Base-by-base conservation (phyloP, 2,329 filamentous ascomycete genomes). In the Colletotrichum zoysiae region DNA sequence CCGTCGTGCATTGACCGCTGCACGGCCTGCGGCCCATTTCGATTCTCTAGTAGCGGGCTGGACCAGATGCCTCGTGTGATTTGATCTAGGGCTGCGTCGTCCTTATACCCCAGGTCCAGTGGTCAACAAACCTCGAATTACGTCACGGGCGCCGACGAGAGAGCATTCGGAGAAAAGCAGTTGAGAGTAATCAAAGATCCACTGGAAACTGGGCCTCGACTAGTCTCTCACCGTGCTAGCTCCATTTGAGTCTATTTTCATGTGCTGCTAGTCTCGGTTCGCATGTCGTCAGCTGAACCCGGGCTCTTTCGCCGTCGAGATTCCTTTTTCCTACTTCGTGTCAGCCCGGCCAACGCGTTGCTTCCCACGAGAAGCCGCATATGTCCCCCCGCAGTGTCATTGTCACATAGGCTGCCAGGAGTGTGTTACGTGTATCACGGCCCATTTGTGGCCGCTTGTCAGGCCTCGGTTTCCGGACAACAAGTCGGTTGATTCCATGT, bases 381-480 rank as follows among this genome's bases (percentile, higher is more conserved):
- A 55, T 38, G 18, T 68, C 63, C 58, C 68, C 64, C 65, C 65
- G 48, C 51, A 63, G 35, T 55, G 51, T 68, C 68, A 63, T 35
- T 26, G 44, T 33, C n/a, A n/a, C n/a, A n/a, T n/a, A 23, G 56
- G 23, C 18, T n/a, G 33, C 33, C 30, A 50, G 63, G 62, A 59
- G 53, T 48, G 30, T 23, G n/a, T n/a, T n/a, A n/a, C n/a, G n/a
- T n/a, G 48, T 40, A 26, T 51, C 67, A 67, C 33, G 61, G 20
- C 23, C 42, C 30, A 33, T 30, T 42, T n/a, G 30, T 59, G 55
- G 46, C 67, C 38, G 46, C 12, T 40, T 12, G n/a, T n/a, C 16
- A 23, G 42, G 33, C 46, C 16, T 51, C 35, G 33, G n/a, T 4
- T 23, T 7, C 30, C 46, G 42, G 16, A 63, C 35, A 20, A 2